Conservation (phyloP, 371 early-diverging fungal genomes). For the Mortierella sp. region DNA sequence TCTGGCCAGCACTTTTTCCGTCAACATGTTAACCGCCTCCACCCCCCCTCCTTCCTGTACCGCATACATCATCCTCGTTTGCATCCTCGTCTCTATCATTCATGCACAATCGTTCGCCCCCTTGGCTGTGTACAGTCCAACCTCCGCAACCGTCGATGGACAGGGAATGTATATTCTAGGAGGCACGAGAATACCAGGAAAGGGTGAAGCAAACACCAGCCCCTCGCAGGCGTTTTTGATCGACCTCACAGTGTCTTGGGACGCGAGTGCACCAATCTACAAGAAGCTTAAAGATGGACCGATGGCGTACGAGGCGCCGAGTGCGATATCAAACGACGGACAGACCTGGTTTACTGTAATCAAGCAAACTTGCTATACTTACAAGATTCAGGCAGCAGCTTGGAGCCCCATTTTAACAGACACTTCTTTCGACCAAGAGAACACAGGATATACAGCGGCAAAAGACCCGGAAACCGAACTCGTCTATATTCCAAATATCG, state of each 20-base stretch:
- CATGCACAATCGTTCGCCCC: not conserved
- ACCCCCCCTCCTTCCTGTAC: not conserved
- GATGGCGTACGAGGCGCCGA: not conserved
- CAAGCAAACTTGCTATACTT: constrained; percentile 4
- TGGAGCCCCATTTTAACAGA: not conserved
- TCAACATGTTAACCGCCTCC: not conserved
- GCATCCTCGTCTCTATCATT: not conserved
- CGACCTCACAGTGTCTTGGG: constrained; percentile 23
- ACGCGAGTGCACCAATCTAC: constrained; percentile 1
- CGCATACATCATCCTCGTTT: not conserved
- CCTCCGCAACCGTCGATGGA: not conserved
- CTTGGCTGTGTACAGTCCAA: not conserved
- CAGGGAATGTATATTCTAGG: constrained; percentile 3
- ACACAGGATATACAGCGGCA: constrained; percentile 1
- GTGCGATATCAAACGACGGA: constrained; percentile 1
- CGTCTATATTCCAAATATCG: constrained; percentile 13
- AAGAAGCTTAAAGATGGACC: constrained; percentile 17
- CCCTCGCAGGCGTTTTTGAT: constrained; percentile 6
- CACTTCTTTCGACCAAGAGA: not conserved
- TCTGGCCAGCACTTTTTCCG: too few species aligned
- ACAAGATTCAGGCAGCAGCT: not conserved
- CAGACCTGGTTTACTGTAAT: constrained; percentile 9
- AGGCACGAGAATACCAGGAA: not conserved
- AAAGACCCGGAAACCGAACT: constrained; percentile 13
- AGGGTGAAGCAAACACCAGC: not conserved